These are phyloP conservation scores for Phytophthora lateralis DNA, from an alignment of 352 stramenopile genomes.

Conservation along the genomic window DNA sequence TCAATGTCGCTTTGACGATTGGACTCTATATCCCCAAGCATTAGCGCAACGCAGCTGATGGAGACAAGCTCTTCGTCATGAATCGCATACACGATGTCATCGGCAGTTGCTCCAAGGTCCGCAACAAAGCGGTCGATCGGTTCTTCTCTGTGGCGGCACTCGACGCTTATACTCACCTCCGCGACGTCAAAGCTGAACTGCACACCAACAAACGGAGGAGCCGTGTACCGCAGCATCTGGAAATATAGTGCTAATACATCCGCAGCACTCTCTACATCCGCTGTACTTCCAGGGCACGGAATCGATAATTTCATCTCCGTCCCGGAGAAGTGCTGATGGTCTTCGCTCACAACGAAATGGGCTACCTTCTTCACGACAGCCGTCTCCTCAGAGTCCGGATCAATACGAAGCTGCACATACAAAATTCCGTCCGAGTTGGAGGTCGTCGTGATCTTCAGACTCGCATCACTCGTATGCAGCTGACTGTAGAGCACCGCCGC, in stretches of 20 bases:
- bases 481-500: conserved; percentile 80
- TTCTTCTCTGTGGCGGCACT: conserved; percentile 43
- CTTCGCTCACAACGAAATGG: conserved; percentile 65
- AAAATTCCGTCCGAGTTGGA: conserved; percentile 65
- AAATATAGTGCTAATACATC: conserved; percentile 71
- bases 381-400: conserved; percentile 59
- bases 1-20: conserved; percentile 40
- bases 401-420: conserved; percentile 72
- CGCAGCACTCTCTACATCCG: conserved; percentile 53
- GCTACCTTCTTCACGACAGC: conserved; percentile 64
- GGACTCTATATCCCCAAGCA: conserved; percentile 32
- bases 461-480: conserved; percentile 37
- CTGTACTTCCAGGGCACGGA: conserved; percentile 38
- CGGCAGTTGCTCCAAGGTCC: conserved; percentile 41
- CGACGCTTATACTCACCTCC: conserved; percentile 39
- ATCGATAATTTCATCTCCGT: conserved; percentile 80
- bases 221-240: conserved; percentile 65
- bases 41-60: conserved; percentile 55
- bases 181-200: conserved; percentile 64
- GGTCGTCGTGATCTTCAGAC: conserved; percentile 71
- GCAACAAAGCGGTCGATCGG: conserved; percentile 64
- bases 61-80: conserved; percentile 35
- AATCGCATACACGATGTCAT: conserved; percentile 56
- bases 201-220: conserved; percentile 55
- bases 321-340: conserved; percentile 71